Evolutionary conservation across 495 filamentous ascomycete species (phyloP).

Genomic region (Penicillium steckii): DNA sequence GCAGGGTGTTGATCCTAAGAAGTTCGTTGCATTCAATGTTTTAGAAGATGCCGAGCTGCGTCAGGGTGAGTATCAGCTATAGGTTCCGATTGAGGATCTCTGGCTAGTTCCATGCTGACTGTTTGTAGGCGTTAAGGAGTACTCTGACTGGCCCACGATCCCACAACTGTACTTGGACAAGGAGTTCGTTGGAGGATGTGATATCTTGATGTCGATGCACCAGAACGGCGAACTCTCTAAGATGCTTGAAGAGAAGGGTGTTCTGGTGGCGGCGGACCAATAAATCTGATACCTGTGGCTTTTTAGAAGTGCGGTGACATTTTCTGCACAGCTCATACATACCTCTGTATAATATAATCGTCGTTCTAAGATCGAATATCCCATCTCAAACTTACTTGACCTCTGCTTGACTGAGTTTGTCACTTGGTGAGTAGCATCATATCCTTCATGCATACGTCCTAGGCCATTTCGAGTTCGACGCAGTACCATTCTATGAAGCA

Average conservation of each 20-base stretch:
- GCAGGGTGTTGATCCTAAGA: conserved; percentile 93
- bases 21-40: conserved; percentile 97
- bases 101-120: neutral
- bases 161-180: conserved; percentile 93
- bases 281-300: conserved; percentile 15
- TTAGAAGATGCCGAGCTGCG: conserved; percentile 85
- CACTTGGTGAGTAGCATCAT: no score
- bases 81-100: neutral
- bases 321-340: neutral
- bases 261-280: conserved; percentile 61
- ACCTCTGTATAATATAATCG: conserved; percentile 17
- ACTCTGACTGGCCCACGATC: conserved; percentile 98
- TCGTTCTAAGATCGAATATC: conserved; percentile 10
- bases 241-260: conserved; percentile 84
- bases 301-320: conserved; percentile 3
- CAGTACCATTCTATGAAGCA: no score
- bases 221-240: conserved; percentile 92
- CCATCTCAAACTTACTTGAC: conserved; percentile 1
- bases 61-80: conserved; percentile 59
- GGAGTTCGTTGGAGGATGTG: conserved; percentile 95
- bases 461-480: no score
- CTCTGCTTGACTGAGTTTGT: no score
- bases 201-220: conserved; percentile 97
- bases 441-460: no score
- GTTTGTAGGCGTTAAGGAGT: conserved; percentile 87